These are phyloP conservation scores for Cenchrus fungigraminus DNA, from an alignment of 176 grass and related monocot genomes.

Conservation along the genomic window DNA sequence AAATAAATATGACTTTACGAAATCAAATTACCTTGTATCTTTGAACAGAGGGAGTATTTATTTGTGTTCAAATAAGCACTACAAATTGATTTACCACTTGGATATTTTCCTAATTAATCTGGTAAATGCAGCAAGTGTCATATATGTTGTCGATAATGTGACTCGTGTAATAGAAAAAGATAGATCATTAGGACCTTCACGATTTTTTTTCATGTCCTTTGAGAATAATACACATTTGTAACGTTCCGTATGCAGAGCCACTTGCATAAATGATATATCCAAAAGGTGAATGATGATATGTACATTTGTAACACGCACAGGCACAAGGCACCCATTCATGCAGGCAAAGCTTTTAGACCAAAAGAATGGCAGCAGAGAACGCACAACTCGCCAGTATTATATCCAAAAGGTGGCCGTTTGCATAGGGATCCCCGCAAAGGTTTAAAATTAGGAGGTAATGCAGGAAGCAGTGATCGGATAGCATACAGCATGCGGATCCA, in stretches of 20 bases:
- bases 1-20: not conserved
- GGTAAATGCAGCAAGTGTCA: not conserved
- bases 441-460: not conserved
- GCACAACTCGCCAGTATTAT: constrained; percentile 4
- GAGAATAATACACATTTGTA: not conserved
- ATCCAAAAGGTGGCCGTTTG: constrained; percentile 12
- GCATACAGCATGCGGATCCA: not conserved
- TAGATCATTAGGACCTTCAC: not conserved
- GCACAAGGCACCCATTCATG: too few species aligned
- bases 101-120: not conserved
- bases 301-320: too few species aligned
- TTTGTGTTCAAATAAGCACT: not conserved
- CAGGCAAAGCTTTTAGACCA: constrained; percentile 12
- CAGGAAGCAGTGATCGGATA: not conserved
- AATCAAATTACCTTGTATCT: not conserved
- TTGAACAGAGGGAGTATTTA: not conserved
- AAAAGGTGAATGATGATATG: too few species aligned
- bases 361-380: constrained; percentile 7
- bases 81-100: not conserved
- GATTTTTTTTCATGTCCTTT: not conserved
- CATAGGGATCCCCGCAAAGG: constrained; percentile 3
- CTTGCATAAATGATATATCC: too few species aligned
- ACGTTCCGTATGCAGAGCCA: not conserved
- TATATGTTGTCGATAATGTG: not conserved
- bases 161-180: not conserved